Evolutionary conservation across 257 asterid genomes (phyloP).

Genomic region (Anisodus tanguticus): DNA sequence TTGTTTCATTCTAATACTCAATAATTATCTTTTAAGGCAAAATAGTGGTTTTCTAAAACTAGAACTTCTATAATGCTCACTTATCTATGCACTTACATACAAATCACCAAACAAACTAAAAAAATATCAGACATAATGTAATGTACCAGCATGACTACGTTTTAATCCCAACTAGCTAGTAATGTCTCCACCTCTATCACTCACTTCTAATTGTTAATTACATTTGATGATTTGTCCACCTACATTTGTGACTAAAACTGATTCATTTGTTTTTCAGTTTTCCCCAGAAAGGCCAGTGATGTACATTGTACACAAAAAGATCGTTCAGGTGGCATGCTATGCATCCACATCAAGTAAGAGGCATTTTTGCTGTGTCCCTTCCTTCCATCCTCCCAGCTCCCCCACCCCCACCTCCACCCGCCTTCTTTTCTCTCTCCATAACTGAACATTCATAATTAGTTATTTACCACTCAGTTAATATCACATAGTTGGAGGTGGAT

Average conservation of each 20-base stretch:
- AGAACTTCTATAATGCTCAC: background rate
- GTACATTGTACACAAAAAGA: background rate
- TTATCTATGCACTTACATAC: background rate
- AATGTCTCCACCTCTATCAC: background rate
- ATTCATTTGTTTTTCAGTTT: background rate
- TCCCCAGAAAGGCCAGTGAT: background rate
- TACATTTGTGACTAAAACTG: background rate
- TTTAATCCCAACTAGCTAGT: background rate
- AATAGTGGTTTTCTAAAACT: background rate
- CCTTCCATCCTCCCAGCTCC: background rate
- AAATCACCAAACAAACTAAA: background rate
- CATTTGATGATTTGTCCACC: background rate
- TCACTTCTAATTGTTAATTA: background rate
- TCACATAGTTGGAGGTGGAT: constrained; percentile 1
- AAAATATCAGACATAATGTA: background rate
- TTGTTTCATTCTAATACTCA: background rate
- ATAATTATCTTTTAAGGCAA: background rate
- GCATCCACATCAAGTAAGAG: background rate
- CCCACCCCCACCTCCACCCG: background rate
- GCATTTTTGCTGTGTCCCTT: background rate
- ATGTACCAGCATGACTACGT: background rate
- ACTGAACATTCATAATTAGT: background rate
- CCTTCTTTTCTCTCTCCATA: background rate
- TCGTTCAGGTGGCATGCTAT: background rate
- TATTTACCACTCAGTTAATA: background rate